Evolutionary conservation across 2,329 filamentous ascomycete genomes (phyloP).

Genomic region (Hypoxylon sp.): DNA sequence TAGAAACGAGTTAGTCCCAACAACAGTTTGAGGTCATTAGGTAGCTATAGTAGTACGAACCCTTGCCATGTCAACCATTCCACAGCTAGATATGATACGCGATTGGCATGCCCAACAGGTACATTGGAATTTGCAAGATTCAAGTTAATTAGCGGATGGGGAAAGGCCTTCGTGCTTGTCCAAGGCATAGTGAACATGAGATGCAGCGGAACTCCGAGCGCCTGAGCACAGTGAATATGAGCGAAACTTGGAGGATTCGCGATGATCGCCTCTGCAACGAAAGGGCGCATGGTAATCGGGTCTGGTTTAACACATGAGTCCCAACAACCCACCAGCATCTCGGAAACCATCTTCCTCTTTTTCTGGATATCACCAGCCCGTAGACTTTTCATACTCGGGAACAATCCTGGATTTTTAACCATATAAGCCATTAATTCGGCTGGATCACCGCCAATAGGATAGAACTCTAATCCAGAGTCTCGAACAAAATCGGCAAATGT

Average conservation of each 20-base stretch:
- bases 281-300: conserved; percentile 55
- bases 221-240: conserved; percentile 67
- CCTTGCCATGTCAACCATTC: conserved; percentile 84
- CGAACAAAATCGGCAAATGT: conserved; percentile 71
- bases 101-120: conserved; percentile 73
- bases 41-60: conserved; percentile 42
- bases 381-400: conserved; percentile 57
- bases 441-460: conserved; percentile 66
- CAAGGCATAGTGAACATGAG: conserved; percentile 78
- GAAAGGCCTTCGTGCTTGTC: conserved; percentile 78
- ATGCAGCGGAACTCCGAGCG: conserved; percentile 64
- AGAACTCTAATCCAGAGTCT: conserved; percentile 70
- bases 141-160: conserved; percentile 72
- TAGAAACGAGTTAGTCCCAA: conserved; percentile 29
- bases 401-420: conserved; percentile 60
- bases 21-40: neutral
- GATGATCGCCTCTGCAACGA: conserved; percentile 69
- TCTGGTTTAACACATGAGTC: conserved; percentile 56
- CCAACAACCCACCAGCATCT: conserved; percentile 60
- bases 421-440: conserved; percentile 65
- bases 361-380: conserved; percentile 57
- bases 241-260: conserved; percentile 69
- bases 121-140: conserved; percentile 2
- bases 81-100: conserved; percentile 77
- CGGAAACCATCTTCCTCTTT: conserved; percentile 56